These are phyloP conservation scores for Abrus pulchellus DNA, from an alignment of 306 rosid species.

Conservation along the genomic window DNA sequence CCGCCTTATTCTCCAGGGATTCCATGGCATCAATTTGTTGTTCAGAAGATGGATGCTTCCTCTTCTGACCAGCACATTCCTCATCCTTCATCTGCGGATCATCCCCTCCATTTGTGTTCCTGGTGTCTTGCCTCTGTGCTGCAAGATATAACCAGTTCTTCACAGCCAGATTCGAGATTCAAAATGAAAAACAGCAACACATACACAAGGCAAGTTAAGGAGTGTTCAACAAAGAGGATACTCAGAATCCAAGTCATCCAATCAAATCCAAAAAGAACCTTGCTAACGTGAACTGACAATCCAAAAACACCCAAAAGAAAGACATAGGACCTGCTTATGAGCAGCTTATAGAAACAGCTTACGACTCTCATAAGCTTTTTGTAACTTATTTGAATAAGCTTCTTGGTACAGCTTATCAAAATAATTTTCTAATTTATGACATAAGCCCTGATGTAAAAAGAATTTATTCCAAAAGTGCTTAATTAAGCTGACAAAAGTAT, in stretches of 20 bases:
- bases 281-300: slow-evolving; percentile 37
- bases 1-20: slow-evolving; percentile 70
- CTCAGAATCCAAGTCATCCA: slow-evolving; percentile 44
- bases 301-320: slow-evolving; percentile 9
- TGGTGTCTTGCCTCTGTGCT: slow-evolving; percentile 71
- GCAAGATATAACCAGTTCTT: slow-evolving; percentile 48
- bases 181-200: slow-evolving; percentile 31
- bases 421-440: too few relatives aligned
- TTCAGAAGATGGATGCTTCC: slow-evolving; percentile 79
- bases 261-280: slow-evolving; percentile 37
- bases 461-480: too few relatives aligned
- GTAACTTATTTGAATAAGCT: too few relatives aligned
- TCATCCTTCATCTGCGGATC: slow-evolving; percentile 50
- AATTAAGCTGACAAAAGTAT: too few relatives aligned
- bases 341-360: too few relatives aligned
- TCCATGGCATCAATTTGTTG: slow-evolving; percentile 70
- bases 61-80: slow-evolving; percentile 71
- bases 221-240: slow-evolving; percentile 63
- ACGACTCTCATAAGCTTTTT: too few relatives aligned
- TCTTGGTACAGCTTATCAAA: too few relatives aligned
- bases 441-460: too few relatives aligned
- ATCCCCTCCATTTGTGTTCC: slow-evolving; percentile 62
- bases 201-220: slow-evolving; percentile 63
- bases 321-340: neutral
- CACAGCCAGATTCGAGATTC: slow-evolving; percentile 30